A percentile compares a stretch with the other conserved stretches of the same genome.
These are phyloP conservation scores for Xanthoconium stramineum DNA, from an alignment of 768 basidiomycete genomes.

Conservation along the genomic window DNA sequence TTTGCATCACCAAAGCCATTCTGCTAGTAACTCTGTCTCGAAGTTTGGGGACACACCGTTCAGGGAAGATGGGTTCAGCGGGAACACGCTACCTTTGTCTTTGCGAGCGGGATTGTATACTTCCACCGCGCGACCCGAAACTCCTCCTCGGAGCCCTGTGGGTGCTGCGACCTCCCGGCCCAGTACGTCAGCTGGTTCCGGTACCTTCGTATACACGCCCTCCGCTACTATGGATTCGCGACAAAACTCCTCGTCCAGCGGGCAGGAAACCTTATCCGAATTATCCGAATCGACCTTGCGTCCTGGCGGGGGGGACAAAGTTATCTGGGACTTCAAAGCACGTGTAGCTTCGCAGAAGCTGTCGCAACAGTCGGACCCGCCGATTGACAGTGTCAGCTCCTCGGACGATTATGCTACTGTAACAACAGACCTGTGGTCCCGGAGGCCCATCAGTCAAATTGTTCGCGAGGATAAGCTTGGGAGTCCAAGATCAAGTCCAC, in stretches of 20 bases:
- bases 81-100: slow-evolving; percentile 22
- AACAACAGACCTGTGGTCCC: slow-evolving; percentile 31
- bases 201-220: slow-evolving; percentile 24
- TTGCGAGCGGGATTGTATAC: slow-evolving; percentile 29
- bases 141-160: slow-evolving; percentile 63
- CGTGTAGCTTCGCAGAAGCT: slow-evolving; percentile 16
- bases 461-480: slow-evolving; percentile 19
- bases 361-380: slow-evolving; percentile 16
- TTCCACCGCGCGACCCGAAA: slow-evolving; percentile 34
- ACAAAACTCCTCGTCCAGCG: slow-evolving; percentile 27
- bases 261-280: slow-evolving; percentile 33
- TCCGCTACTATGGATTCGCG: slow-evolving; percentile 27
- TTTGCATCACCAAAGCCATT: slow-evolving; percentile 28
- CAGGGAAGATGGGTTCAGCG: slow-evolving; percentile 28
- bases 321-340: slow-evolving; percentile 28
- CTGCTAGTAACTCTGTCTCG: slow-evolving; percentile 24
- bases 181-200: slow-evolving; percentile 32
- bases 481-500: slow-evolving; percentile 21
- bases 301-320: slow-evolving; percentile 30
- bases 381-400: slow-evolving; percentile 20
- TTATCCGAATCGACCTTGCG: slow-evolving; percentile 33
- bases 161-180: slow-evolving; percentile 47
- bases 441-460: slow-evolving; percentile 30
- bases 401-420: slow-evolving; percentile 31
- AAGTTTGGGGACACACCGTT: slow-evolving; percentile 32